Evolutionary conservation across 768 basidiomycete species (phyloP).

Genomic region (Leccinellum rugosiceps): DNA sequence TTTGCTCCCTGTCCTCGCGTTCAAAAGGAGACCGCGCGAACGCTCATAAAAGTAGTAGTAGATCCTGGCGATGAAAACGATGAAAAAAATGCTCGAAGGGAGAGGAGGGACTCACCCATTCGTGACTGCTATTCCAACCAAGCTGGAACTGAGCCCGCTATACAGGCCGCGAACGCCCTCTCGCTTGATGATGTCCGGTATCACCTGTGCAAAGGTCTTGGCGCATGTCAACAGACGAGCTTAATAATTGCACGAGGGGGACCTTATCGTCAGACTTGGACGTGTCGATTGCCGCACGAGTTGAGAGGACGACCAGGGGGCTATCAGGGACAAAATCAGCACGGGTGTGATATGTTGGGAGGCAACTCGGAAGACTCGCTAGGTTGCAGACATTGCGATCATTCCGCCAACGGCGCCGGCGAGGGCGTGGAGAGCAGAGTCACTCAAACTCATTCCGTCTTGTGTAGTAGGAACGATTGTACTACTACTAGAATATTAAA

Average conservation of each 20-base stretch:
- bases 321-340: constrained; percentile 37
- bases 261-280: constrained; percentile 72
- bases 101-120: constrained; percentile 62
- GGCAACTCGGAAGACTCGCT: constrained; percentile 45
- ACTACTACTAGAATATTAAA: too few relatives aligned
- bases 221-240: neutral
- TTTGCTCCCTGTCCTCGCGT: constrained; percentile 54
- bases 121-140: constrained; percentile 89
- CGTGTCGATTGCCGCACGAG: constrained; percentile 87
- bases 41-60: constrained; percentile 94
- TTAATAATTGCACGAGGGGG: neutral
- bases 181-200: constrained; percentile 73
- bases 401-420: constrained; percentile 92
- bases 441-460: constrained; percentile 43
- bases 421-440: constrained; percentile 81
- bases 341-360: neutral
- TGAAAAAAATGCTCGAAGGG: neutral
- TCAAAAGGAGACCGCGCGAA: constrained; percentile 55
- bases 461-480: too few relatives aligned
- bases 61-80: constrained; percentile 44
- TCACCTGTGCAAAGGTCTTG: constrained; percentile 62
- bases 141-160: constrained; percentile 77
- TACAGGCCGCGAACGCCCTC: constrained; percentile 88
- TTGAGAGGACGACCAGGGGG: constrained; percentile 89
- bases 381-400: constrained; percentile 85